These are phyloP conservation scores for Stipa capillata DNA, from an alignment of 176 grass and related monocot genomes.

Conservation along the genomic window DNA sequence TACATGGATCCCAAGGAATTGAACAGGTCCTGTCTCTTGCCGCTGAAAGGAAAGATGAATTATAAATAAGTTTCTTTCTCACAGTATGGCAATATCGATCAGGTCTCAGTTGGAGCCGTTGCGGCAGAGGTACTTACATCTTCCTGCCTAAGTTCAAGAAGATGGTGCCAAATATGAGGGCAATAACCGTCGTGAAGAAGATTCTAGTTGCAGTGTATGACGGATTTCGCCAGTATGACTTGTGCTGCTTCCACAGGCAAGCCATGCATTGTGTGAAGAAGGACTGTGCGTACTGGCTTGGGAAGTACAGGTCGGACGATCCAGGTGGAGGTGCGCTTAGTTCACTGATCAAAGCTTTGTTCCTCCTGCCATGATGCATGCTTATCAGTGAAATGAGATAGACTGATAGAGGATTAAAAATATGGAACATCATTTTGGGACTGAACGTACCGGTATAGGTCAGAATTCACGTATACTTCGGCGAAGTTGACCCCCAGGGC, in stretches of 20 bases:
- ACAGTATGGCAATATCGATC: neutral
- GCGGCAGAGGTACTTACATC: slow-evolving; percentile 56
- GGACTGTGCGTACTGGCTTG: slow-evolving; percentile 56
- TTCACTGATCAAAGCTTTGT: slow-evolving; percentile 75
- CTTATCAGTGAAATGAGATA: slow-evolving; percentile 7
- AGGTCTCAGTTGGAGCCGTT: neutral
- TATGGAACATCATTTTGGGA: neutral
- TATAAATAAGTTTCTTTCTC: slow-evolving; percentile 15
- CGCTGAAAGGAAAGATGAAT: slow-evolving; percentile 31
- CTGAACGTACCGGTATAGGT: slow-evolving; percentile 51
- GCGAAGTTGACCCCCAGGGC: slow-evolving; percentile 61
- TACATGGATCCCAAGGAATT: slow-evolving; percentile 91
- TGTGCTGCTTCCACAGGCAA: slow-evolving; percentile 91
- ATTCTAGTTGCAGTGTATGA: slow-evolving; percentile 89
- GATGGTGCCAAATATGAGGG: slow-evolving; percentile 81
- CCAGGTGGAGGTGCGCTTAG: slow-evolving; percentile 58
- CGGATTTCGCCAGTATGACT: slow-evolving; percentile 91
- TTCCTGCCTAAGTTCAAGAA: slow-evolving; percentile 73
- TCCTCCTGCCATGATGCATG: slow-evolving; percentile 53
- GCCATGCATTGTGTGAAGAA: slow-evolving; percentile 77
- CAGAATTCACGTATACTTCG: slow-evolving; percentile 66
- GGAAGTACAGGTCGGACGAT: slow-evolving; percentile 69
- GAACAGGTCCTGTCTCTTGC: slow-evolving; percentile 52
- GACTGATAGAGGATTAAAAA: neutral
- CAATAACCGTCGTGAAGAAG: slow-evolving; percentile 86